Percentiles rank a stretch among this genome's conserved stretches.
These are phyloP conservation scores for Leccinum longicurvipes DNA, from an alignment of 768 basidiomycete species.

Conservation along the genomic window DNA sequence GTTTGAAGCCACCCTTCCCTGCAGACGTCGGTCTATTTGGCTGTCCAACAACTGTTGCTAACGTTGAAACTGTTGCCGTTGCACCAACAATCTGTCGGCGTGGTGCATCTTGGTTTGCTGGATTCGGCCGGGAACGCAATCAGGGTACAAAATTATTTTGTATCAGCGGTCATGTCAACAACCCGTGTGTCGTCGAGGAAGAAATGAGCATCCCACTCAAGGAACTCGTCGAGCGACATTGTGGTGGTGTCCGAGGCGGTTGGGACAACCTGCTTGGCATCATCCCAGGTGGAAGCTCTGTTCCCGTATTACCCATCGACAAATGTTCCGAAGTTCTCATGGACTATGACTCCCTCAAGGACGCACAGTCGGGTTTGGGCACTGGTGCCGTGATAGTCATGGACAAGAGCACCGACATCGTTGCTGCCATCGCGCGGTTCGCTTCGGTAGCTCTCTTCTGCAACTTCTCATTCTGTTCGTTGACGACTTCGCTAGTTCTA, in stretches of 20 bases:
- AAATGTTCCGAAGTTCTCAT: constrained; percentile 88
- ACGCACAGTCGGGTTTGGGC: constrained; percentile 93
- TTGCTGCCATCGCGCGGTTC: constrained; percentile 93
- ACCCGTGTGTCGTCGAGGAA: constrained; percentile 96
- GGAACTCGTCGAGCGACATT: constrained; percentile 95
- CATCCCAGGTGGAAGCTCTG: constrained; percentile 91
- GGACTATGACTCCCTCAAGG: constrained; percentile 98
- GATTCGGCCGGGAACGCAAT: constrained; percentile 89
- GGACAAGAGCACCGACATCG: constrained; percentile 96
- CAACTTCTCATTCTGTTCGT: background rate
- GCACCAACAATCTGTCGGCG: constrained; percentile 95
- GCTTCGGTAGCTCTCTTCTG: constrained; percentile 49
- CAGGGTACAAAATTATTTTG: constrained; percentile 97
- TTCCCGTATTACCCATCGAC: constrained; percentile 85
- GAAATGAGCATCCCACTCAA: constrained; percentile 97
- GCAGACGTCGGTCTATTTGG: constrained; percentile 98
- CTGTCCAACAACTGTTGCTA: constrained; percentile 95
- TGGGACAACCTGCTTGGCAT: constrained; percentile 99
- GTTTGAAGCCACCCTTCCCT: constrained; percentile 97
- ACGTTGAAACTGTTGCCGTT: constrained; percentile 97
- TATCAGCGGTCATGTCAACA: constrained; percentile 96
- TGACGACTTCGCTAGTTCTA: constrained; percentile 65
- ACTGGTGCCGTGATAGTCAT: constrained; percentile 99
- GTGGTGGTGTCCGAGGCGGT: constrained; percentile 89
- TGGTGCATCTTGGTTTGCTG: constrained; percentile 86